These are phyloP conservation scores for Amphibolis antarctica DNA, from an alignment of 106 monocot genomes.

Conservation along the genomic window DNA sequence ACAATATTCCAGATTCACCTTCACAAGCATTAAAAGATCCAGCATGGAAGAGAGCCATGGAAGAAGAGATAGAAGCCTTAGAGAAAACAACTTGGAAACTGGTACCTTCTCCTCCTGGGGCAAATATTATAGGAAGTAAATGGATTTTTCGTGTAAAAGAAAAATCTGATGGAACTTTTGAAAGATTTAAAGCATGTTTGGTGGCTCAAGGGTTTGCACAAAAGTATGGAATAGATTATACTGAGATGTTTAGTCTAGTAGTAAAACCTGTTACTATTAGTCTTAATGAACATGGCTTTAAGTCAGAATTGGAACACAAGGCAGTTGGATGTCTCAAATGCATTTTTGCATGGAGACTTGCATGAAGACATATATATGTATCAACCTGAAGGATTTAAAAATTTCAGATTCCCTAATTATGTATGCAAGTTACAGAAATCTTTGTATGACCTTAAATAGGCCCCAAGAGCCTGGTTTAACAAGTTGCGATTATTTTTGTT, in stretches of 20 bases:
- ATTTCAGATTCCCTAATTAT: not conserved
- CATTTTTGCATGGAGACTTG: not conserved
- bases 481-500: not conserved
- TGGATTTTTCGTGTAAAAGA: not conserved
- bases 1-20: not conserved
- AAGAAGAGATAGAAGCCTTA: not conserved
- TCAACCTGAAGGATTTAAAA: not conserved
- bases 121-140: not conserved
- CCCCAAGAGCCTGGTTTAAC: not conserved
- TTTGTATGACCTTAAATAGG: not conserved
- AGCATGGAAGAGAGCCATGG: not conserved
- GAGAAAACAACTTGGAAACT: not conserved
- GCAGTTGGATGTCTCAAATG: not conserved
- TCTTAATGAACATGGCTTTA: not conserved
- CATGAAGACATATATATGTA: not conserved
- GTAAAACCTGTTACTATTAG: not conserved
- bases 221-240: not conserved
- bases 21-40: not conserved
- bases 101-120: not conserved
- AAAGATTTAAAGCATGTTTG: not conserved
- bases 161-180: not conserved
- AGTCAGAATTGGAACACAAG: not conserved
- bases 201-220: not conserved
- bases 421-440: constrained; percentile 1
- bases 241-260: not conserved